Evolutionary conservation across 805 yeast species (phyloP).

Genomic region (Starmerella sp.): DNA sequence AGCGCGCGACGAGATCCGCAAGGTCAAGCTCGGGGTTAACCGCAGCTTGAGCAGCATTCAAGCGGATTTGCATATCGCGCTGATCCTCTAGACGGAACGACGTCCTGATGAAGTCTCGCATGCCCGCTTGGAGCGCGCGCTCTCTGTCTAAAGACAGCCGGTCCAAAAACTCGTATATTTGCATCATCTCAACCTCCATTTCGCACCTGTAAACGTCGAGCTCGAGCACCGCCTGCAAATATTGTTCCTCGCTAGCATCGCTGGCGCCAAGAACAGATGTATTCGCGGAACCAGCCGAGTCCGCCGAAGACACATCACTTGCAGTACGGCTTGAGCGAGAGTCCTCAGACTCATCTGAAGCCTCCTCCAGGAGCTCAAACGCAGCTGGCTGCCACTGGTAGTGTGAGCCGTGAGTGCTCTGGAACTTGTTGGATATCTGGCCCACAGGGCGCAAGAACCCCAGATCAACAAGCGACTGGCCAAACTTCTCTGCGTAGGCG

Average conservation of each 20-base stretch:
- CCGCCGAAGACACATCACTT: neutral
- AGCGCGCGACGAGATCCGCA: constrained; percentile 44
- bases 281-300: neutral
- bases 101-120: constrained; percentile 44
- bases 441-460: constrained; percentile 58
- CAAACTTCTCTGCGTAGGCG: constrained; percentile 59
- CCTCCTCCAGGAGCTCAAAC: constrained; percentile 9
- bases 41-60: constrained; percentile 44
- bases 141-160: constrained; percentile 63
- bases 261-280: constrained; percentile 5
- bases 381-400: constrained; percentile 48
- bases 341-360: constrained; percentile 1
- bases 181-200: constrained; percentile 54
- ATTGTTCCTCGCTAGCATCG: constrained; percentile 29
- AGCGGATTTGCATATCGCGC: constrained; percentile 40
- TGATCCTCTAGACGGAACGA: constrained; percentile 37
- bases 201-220: constrained; percentile 57
- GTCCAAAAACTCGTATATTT: constrained; percentile 58
- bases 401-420: constrained; percentile 53
- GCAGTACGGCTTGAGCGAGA: neutral
- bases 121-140: constrained; percentile 53
- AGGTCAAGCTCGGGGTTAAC: constrained; percentile 57
- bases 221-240: constrained; percentile 41
- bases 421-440: constrained; percentile 38
- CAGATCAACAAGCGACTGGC: constrained; percentile 54